Evolutionary conservation across 164 flowering plant genomes (phyloP).

Genomic region (Kalanchoe fedtschenkoi): DNA sequence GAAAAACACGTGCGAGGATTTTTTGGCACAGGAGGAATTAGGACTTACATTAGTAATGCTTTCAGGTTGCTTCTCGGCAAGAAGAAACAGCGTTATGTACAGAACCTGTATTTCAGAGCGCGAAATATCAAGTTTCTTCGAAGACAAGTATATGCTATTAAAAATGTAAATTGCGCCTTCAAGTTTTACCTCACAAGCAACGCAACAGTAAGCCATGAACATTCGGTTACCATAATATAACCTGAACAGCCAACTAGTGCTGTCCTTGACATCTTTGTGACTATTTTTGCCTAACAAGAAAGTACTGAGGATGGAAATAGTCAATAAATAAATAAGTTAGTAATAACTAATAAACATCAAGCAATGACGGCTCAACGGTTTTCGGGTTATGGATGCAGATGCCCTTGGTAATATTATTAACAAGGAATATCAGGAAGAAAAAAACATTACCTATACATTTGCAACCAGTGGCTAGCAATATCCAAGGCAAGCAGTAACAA

Average conservation of each 20-base stretch:
- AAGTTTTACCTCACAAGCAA: slow-evolving; percentile 73
- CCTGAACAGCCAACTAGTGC: slow-evolving; percentile 81
- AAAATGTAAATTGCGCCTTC: not conserved
- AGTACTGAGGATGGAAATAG: slow-evolving; percentile 36
- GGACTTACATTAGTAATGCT: slow-evolving; percentile 8
- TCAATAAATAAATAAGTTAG: not conserved
- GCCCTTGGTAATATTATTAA: not conserved
- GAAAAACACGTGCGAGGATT: not conserved
- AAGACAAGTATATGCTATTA: not conserved
- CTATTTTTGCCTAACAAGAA: slow-evolving; percentile 79
- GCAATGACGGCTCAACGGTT: not conserved
- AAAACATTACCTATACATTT: slow-evolving; percentile 80
- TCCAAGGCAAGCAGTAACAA: slow-evolving; percentile 78
- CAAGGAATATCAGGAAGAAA: not conserved
- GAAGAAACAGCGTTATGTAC: slow-evolving; percentile 49
- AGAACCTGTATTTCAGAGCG: slow-evolving; percentile 42
- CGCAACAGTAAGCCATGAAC: slow-evolving; percentile 90
- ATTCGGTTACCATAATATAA: slow-evolving; percentile 72
- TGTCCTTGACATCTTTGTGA: slow-evolving; percentile 95
- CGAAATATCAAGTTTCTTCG: not conserved
- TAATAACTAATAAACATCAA: not conserved
- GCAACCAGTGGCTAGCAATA: slow-evolving; percentile 94
- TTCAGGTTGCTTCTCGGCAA: slow-evolving; percentile 11
- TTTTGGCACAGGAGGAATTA: not conserved
- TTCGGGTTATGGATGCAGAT: not conserved